Evolutionary conservation across 495 filamentous ascomycete species (phyloP), one percentile per base, ranked within the genome.

Genomic region (Xylaria nigripes): DNA sequence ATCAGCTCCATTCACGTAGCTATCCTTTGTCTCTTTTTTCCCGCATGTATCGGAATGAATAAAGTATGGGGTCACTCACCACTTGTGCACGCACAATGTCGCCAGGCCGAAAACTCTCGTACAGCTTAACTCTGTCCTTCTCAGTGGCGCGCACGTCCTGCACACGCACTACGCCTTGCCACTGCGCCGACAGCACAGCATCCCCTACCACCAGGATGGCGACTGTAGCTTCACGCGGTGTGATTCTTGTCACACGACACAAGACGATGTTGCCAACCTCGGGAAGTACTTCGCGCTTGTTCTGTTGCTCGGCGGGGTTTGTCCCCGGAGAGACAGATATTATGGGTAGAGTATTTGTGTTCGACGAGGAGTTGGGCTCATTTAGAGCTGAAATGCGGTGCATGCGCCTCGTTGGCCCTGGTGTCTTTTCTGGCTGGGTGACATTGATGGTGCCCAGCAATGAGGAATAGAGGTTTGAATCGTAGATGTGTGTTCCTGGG

Each of bases 111-210:
- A 96, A 98, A 70, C 86, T 89, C 64, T 95, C 90, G 60, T 85
- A 83, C 57, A 96, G 85, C 65, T 87, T 87, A 21, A 97, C 89
- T 50, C 83, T 86, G 55, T 98, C 93, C 72, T 95, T 95, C 79
- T 98, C 93, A 36, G 92, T 95, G 16, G 89, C 90, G 48, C 93
- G 76, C 12, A 98, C 87, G 62, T 98, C 93, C 70, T 97, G 92
- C 56, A 82, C 82, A 8, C 92, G 77, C 42, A 81, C 80, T 23
- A 83, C 58, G 19, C 79, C 81, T 68, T 78, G 75, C 74, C 80
- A 81, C 64, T 81, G 78, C 24, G 78, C 77, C 53, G 86, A 81
- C 24, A 78, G 52, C 32, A 81, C 71, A 3, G 75, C 77, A 40
- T 86, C 86, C 43, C 84, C 80, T 15, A 92, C 83, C 38, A 89